These are phyloP conservation scores for Acer saccharum DNA, from an alignment of 345 rosid genomes.

Conservation along the genomic window DNA sequence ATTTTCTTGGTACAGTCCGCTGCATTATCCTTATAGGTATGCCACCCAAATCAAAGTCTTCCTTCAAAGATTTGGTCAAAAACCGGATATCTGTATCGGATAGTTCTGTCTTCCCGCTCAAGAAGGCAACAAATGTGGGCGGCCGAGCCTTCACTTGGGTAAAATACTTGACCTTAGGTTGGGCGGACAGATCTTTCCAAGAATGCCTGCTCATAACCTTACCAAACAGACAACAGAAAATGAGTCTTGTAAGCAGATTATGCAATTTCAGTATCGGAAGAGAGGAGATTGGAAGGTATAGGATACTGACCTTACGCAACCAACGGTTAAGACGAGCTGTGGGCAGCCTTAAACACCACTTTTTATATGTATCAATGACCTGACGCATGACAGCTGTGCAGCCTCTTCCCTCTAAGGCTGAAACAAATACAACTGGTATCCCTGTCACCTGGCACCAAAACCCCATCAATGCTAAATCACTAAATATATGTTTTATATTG, in stretches of 20 bases:
- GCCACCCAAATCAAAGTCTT: conserved; percentile 92
- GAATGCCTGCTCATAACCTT: conserved; percentile 97
- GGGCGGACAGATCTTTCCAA: conserved; percentile 88
- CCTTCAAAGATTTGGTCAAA: conserved; percentile 79
- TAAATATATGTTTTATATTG: neutral
- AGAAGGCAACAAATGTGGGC: conserved; percentile 89
- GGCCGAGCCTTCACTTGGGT: conserved; percentile 99
- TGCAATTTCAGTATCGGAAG: neutral
- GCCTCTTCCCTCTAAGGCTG: conserved; percentile 92
- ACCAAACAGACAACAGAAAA: conserved; percentile 7
- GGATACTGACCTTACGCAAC: conserved; percentile 68
- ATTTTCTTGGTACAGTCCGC: conserved; percentile 42
- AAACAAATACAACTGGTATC: conserved; percentile 79
- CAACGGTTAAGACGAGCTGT: conserved; percentile 93
- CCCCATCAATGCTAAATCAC: neutral
- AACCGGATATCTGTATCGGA: conserved; percentile 80
- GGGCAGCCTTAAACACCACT: conserved; percentile 90
- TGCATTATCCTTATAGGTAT: conserved; percentile 92
- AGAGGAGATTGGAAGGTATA: neutral
- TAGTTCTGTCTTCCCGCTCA: conserved; percentile 64
- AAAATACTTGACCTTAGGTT: conserved; percentile 91
- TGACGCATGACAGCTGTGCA: conserved; percentile 67
- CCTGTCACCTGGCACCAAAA: conserved; percentile 63
- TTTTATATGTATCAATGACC: conserved; percentile 70
- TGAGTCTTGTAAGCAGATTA: neutral